Evolutionary conservation across 2,329 filamentous ascomycete genomes (phyloP), one percentile per base, ranked within the genome.

Genomic region (Cadophora malorum): DNA sequence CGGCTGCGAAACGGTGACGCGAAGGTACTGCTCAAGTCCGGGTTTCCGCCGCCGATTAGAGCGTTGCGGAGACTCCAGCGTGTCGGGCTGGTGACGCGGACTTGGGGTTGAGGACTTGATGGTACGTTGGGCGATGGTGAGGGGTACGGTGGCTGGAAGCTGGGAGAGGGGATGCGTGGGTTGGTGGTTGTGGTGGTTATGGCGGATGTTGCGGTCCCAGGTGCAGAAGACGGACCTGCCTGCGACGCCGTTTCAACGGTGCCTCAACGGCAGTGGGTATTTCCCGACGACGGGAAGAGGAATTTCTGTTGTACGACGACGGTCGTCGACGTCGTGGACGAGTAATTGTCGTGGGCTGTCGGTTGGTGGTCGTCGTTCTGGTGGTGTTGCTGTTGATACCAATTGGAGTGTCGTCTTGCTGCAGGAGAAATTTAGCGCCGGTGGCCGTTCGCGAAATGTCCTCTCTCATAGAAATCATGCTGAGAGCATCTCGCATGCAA

Each of bases 71-170:
- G 69, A 70, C 71, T 76, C 75, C 76, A 78, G 66, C 75, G 76
- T 16, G 72, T 76, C 1, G 75, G 75, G 90, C 74, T 89, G 89
- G 83, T 75, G 31, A 76, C 69, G 60, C 71, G 70, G 28, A 76
- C 72, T 33, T 76, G 73, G 5, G 74, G 74, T 45, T 71, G 68
- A 33, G 69, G 64, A 47, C 67, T 68, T 33, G 70, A 58, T 23
- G 66, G 49, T 19, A 49, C n/a, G 41, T 67, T 59, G 52, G 72
- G 65, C 38, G 68, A 67, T 23, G 76, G 70, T 0, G 72, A 70
- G 21, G 75, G 74, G 61, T 76, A 76, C 8, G 73, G 69, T 45
- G 75, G 75, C 68, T 78, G 76, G 63, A 72, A 71, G 47, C 67
- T 74, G 45, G 76, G 73, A 7, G 74, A 76, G 16, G 75, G 74